Conservation (phyloP, 805 yeast genomes). For the Monosporozyma aerobia region DNA sequence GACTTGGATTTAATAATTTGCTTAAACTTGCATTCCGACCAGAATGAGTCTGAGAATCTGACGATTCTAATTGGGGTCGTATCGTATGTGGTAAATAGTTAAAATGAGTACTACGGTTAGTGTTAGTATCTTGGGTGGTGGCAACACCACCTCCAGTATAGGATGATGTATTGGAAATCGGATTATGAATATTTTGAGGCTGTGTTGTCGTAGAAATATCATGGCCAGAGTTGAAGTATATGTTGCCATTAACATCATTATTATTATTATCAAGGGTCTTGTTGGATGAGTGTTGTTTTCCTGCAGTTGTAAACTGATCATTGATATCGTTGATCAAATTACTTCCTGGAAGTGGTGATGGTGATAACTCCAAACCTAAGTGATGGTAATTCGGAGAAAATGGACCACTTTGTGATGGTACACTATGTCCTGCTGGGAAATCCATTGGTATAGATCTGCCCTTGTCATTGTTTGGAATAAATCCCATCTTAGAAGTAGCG, state of each 20-base stretch:
- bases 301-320: neutral
- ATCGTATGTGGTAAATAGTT: conserved; percentile 68
- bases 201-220: neutral
- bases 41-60: conserved; percentile 28
- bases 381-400: conserved; percentile 14
- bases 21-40: conserved; percentile 38
- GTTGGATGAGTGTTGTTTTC: neutral
- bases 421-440: neutral
- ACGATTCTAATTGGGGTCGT: conserved; percentile 60
- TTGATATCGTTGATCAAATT: conserved; percentile 2
- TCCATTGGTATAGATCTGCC: neutral
- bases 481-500: neutral
- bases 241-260: neutral
- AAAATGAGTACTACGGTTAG: conserved; percentile 59
- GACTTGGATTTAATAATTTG: conserved; percentile 35
- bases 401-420: conserved; percentile 7
- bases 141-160: neutral
- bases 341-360: conserved; percentile 4
- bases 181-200: neutral
- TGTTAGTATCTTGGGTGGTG: conserved; percentile 35
- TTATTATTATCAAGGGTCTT: neutral
- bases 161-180: neutral
- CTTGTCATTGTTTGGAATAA: neutral
- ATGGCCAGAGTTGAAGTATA: neutral
- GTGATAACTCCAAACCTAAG: conserved; percentile 13